phyloP scores from a whole-genome alignment of 2,329 filamentous ascomycete species.

The Esteya vermicola region DNA sequence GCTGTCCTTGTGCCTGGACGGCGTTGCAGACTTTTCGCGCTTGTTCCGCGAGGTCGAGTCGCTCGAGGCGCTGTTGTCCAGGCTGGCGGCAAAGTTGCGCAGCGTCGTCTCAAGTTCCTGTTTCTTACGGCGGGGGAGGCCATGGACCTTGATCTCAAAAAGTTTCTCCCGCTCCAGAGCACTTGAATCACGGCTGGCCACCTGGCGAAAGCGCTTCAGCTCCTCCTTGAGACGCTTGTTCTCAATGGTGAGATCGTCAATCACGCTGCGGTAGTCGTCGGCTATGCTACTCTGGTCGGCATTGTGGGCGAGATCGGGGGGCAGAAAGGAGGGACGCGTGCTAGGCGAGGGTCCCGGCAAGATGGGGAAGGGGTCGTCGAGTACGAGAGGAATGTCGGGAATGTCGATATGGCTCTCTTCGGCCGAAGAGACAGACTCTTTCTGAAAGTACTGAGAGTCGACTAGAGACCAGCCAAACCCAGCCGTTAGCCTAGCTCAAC shows the following conservation, averaged over 20 bases:
- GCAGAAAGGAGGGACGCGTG: slow-evolving; percentile 3
- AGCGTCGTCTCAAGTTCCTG: slow-evolving; percentile 62
- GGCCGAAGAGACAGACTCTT: slow-evolving; percentile 35
- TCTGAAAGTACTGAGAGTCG: slow-evolving; percentile 42
- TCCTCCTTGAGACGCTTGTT: slow-evolving; percentile 67
- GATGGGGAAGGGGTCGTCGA: neutral
- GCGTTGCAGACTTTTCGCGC: slow-evolving; percentile 25
- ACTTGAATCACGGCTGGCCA: slow-evolving; percentile 42
- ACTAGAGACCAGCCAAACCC: too few species aligned
- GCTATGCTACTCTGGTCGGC: slow-evolving; percentile 45
- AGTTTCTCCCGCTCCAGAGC: slow-evolving; percentile 61
- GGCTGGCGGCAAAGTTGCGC: slow-evolving; percentile 51
- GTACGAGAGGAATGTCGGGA: neutral
- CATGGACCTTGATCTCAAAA: slow-evolving; percentile 71
- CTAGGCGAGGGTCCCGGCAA: neutral
- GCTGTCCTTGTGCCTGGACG: slow-evolving; percentile 12
- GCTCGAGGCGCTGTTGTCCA: slow-evolving; percentile 32
- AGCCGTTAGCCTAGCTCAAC: too few species aligned
- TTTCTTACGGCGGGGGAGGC: slow-evolving; percentile 57
- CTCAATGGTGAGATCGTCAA: slow-evolving; percentile 74
- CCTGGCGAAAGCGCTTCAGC: slow-evolving; percentile 55
- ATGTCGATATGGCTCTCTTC: slow-evolving; percentile 15
- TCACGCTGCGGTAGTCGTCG: slow-evolving; percentile 68
- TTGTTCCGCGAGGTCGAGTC: slow-evolving; percentile 24
- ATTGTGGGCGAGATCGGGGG: neutral